A percentile compares a stretch with the other conserved stretches of the same genome.
These are phyloP conservation scores for Candida sanyaensis DNA, from an alignment of 1,139 yeast genomes.

Conservation along the genomic window DNA sequence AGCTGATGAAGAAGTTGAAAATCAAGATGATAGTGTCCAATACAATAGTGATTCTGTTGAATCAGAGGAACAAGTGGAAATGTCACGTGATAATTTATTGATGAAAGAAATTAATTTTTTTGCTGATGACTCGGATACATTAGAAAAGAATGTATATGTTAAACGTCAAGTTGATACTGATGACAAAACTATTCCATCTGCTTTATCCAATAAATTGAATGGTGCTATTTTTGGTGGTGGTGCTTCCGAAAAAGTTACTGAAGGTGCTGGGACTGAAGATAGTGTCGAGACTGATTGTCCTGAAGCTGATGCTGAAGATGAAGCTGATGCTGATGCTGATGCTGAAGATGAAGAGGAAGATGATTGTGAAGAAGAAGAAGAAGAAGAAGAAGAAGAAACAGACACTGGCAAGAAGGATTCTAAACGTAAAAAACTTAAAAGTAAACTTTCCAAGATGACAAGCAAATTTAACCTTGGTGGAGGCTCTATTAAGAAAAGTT, in stretches of 20 bases:
- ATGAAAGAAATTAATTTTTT: neutral
- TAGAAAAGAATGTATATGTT: neutral
- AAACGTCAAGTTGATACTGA: neutral
- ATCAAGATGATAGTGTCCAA: neutral
- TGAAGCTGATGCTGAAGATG: constrained; percentile 2
- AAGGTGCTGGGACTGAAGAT: neutral
- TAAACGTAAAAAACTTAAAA: constrained; percentile 1
- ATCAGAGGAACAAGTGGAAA: constrained; percentile 2
- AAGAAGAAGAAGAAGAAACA: neutral
- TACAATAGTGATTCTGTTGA: neutral
- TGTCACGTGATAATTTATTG: neutral
- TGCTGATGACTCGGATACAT: neutral
- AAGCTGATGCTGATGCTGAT: neutral
- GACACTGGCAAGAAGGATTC: neutral
- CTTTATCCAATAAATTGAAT: neutral
- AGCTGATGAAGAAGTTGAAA: constrained; percentile 1
- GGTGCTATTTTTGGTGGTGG: neutral
- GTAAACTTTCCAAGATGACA: constrained; percentile 3
- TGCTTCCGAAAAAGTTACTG: no score
- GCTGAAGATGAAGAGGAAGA: neutral
- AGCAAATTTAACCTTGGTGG: constrained; percentile 2
- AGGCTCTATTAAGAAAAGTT: neutral
- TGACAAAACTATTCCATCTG: no score
- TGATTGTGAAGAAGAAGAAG: neutral
- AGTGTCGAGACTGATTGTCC: neutral